Conservation (phyloP, 768 basidiomycete genomes). For the Lentinus tigrinus region DNA sequence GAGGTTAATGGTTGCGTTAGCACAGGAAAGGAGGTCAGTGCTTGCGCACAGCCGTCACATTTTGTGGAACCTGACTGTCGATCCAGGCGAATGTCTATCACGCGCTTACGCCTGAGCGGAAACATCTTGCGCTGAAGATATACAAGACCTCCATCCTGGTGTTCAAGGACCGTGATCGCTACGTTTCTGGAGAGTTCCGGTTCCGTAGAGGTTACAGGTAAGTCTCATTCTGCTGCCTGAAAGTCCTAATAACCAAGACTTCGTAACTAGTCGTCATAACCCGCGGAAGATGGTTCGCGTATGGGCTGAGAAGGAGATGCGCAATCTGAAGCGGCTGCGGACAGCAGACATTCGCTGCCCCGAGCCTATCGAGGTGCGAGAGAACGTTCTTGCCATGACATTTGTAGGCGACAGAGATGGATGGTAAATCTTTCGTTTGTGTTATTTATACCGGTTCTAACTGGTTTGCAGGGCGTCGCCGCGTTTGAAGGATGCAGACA, state of each 20-base stretch:
- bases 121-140: conserved; percentile 90
- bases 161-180: conserved; percentile 97
- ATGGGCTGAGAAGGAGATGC: conserved; percentile 99
- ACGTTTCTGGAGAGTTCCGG: conserved; percentile 94
- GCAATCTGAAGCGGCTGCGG: conserved; percentile 84
- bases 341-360: conserved; percentile 86
- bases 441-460: background rate
- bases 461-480: conserved; percentile 74
- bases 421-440: conserved; percentile 52
- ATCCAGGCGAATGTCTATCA: conserved; percentile 95
- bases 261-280: conserved; percentile 58
- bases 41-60: too few species aligned
- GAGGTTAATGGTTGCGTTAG: conserved; percentile 96
- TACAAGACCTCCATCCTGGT: conserved; percentile 98
- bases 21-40: conserved; percentile 91
- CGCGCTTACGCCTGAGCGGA: conserved; percentile 53
- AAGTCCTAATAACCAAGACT: conserved; percentile 14
- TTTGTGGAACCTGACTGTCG: background rate
- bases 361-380: conserved; percentile 87
- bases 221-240: background rate
- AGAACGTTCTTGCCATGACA: conserved; percentile 95
- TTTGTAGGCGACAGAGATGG: conserved; percentile 83
- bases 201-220: conserved; percentile 83
- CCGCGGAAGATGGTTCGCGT: conserved; percentile 98
- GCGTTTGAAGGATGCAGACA: conserved; percentile 84